phyloP scores from a whole-genome alignment of 495 filamentous ascomycete genomes.

The Filosporella fistucella region DNA sequence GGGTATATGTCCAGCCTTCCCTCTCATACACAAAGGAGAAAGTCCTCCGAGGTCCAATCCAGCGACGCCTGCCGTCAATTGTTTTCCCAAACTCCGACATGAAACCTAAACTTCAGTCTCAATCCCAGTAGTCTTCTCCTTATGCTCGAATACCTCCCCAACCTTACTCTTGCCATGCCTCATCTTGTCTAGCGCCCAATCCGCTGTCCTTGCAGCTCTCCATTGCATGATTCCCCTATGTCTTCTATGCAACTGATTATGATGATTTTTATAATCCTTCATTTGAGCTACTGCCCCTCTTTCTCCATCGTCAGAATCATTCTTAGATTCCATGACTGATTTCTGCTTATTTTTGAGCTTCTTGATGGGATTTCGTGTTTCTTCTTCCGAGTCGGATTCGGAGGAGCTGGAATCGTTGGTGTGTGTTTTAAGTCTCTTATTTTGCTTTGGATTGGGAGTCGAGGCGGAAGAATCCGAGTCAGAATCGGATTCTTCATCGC shows the following conservation, averaged over 20 bases:
- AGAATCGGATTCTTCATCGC: conserved; percentile 26
- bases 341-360: conserved; percentile 19
- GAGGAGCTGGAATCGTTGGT: conserved; percentile 27
- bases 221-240: conserved; percentile 68
- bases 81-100: neutral
- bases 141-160: conserved; percentile 45
- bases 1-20: too few species aligned
- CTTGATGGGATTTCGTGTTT: conserved; percentile 7
- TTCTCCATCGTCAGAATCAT: conserved; percentile 32
- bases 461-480: conserved; percentile 9
- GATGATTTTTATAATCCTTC: conserved; percentile 51
- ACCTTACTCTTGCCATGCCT: conserved; percentile 49
- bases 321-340: conserved; percentile 20
- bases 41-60: too few species aligned
- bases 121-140: conserved; percentile 52
- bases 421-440: conserved; percentile 28
- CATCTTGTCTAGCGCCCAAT: conserved; percentile 55
- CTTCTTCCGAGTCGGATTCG: conserved; percentile 19
- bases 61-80: too few species aligned
- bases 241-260: conserved; percentile 54
- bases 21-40: too few species aligned
- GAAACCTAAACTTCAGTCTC: conserved; percentile 52
- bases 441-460: conserved; percentile 1
- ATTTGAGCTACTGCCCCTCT: conserved; percentile 37
- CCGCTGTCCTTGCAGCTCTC: conserved; percentile 55